Evolutionary conservation across 805 yeast species (phyloP).

Genomic region (Starmerella stigmatis): DNA sequence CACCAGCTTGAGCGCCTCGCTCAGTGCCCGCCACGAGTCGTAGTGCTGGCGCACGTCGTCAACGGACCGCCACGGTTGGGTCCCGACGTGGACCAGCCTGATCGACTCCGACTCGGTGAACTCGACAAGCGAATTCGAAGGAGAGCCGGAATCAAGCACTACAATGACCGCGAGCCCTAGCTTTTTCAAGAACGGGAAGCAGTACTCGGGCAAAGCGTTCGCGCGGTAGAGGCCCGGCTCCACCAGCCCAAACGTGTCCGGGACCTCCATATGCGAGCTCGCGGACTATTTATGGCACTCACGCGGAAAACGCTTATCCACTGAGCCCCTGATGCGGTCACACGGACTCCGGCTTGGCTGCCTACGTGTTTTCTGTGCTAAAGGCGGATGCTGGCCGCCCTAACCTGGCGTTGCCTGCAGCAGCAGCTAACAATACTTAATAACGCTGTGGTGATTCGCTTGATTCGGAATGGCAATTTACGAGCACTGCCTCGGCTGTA

Average conservation of each 20-base stretch:
- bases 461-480: too few relatives aligned
- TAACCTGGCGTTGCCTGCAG: too few relatives aligned
- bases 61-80: conserved; percentile 33
- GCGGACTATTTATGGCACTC: neutral
- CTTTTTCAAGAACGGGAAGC: conserved; percentile 63
- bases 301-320: too few relatives aligned
- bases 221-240: conserved; percentile 82
- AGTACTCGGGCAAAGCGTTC: conserved; percentile 30
- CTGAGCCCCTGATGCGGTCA: too few relatives aligned
- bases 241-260: conserved; percentile 83
- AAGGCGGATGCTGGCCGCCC: too few relatives aligned
- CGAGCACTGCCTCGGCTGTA: too few relatives aligned
- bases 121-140: conserved; percentile 57
- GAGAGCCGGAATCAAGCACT: conserved; percentile 74
- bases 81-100: conserved; percentile 30
- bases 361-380: too few relatives aligned
- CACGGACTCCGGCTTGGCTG: too few relatives aligned
- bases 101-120: conserved; percentile 43
- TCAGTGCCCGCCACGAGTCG: conserved; percentile 35
- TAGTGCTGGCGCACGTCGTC: conserved; percentile 11
- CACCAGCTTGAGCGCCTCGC: conserved; percentile 53
- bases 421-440: too few relatives aligned
- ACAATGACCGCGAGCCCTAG: conserved; percentile 57
- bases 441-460: too few relatives aligned
- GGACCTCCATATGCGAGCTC: conserved; percentile 31